phyloP scores from a whole-genome alignment of 371 early-diverging fungal genomes.

The Mucor racemosus region DNA sequence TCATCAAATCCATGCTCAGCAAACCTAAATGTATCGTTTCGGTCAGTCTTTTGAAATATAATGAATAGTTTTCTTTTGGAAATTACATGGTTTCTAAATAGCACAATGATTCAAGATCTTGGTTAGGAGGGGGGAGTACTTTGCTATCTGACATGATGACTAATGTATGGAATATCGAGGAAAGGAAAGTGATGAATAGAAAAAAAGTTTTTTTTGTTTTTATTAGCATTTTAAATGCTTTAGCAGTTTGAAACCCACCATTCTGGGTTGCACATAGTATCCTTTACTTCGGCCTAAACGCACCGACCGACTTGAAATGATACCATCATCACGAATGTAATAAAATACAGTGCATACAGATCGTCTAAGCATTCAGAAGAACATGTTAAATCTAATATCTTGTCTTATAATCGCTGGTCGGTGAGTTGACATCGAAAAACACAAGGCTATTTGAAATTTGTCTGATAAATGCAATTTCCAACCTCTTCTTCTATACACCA shows the following conservation, averaged over 20 bases:
- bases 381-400: too few species aligned
- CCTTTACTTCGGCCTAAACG: too few species aligned
- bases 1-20: slow-evolving; percentile 70
- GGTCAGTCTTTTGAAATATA: not conserved
- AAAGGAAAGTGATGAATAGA: not conserved
- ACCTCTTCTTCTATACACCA: too few species aligned
- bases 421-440: too few species aligned
- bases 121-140: slow-evolving; percentile 39
- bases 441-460: too few species aligned
- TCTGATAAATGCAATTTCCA: too few species aligned
- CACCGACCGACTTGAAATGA: too few species aligned
- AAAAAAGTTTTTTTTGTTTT: slow-evolving; percentile 6
- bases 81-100: slow-evolving; percentile 69
- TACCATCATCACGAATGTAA: too few species aligned
- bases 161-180: not conserved
- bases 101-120: slow-evolving; percentile 62
- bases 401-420: too few species aligned
- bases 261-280: not conserved
- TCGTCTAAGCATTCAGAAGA: too few species aligned
- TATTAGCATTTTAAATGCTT: not conserved
- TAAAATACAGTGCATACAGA: too few species aligned
- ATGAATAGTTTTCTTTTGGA: not conserved
- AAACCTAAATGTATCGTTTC: slow-evolving; percentile 52
- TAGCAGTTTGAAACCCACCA: not conserved
- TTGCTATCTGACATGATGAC: slow-evolving; percentile 19